Evolutionary conservation across 495 filamentous ascomycete genomes (phyloP).

Genomic region (Endocarpon pusillum): DNA sequence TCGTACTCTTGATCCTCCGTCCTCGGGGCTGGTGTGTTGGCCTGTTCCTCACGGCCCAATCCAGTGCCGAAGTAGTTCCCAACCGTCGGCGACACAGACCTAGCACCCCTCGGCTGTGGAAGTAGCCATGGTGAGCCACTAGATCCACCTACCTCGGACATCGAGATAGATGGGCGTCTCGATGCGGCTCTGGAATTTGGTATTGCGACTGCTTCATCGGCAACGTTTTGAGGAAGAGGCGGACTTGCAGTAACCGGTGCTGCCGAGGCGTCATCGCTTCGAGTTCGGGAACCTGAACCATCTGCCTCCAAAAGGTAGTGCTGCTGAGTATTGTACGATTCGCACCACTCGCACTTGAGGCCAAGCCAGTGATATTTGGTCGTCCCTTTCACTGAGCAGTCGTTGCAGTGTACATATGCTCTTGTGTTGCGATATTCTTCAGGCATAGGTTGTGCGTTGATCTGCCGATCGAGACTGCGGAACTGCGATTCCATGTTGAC

Average conservation of each 20-base stretch:
- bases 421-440: constrained; percentile 59
- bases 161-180: constrained; percentile 13
- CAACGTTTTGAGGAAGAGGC: constrained; percentile 13
- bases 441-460: constrained; percentile 85
- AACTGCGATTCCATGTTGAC: constrained; percentile 96
- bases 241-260: constrained; percentile 11
- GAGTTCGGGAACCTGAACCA: constrained; percentile 12
- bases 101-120: constrained; percentile 20
- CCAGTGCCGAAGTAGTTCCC: constrained; percentile 31
- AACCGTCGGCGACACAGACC: constrained; percentile 23
- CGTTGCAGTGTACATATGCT: constrained; percentile 79
- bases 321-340: constrained; percentile 72
- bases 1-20: constrained; percentile 34
- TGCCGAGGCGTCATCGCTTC: constrained; percentile 9
- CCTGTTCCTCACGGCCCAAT: constrained; percentile 21
- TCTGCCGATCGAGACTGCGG: constrained; percentile 68
- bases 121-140: constrained; percentile 19
- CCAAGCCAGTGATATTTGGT: constrained; percentile 91
- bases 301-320: constrained; percentile 39
- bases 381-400: constrained; percentile 72
- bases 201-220: constrained; percentile 18
- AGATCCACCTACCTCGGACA: constrained; percentile 13
- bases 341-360: constrained; percentile 71
- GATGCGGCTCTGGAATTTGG: constrained; percentile 11
- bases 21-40: constrained; percentile 17